Conservation (phyloP, 2,329 filamentous ascomycete genomes). For the Penicillium sp. region DNA sequence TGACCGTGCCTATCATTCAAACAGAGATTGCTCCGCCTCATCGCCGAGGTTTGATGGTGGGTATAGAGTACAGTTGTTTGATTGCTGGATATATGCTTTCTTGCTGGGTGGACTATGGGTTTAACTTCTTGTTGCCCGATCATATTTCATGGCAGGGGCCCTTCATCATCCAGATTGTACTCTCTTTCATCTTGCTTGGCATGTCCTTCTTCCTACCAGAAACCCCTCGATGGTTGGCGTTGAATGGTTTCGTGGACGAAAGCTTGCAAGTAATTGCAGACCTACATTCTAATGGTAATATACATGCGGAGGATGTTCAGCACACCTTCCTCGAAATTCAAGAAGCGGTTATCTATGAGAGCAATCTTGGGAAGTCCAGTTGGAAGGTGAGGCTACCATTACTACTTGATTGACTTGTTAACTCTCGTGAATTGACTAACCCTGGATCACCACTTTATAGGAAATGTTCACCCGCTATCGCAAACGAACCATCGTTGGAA, state of each 20-base stretch:
- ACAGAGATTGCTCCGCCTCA: no score
- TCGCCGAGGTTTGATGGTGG: conserved; percentile 40
- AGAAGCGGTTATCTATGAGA: conserved; percentile 41
- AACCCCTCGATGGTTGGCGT: conserved; percentile 44
- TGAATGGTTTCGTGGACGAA: conserved; percentile 43
- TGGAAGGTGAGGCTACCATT: conserved; percentile 30
- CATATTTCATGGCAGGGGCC: conserved; percentile 34
- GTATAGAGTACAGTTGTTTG: conserved; percentile 40
- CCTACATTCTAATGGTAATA: conserved; percentile 40
- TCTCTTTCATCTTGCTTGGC: conserved; percentile 34
- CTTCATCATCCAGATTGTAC: conserved; percentile 35
- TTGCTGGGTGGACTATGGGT: conserved; percentile 43
- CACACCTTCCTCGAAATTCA: conserved; percentile 41
- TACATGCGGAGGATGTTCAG: conserved; percentile 37
- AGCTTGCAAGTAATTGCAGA: conserved; percentile 44
- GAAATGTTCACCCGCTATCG: conserved; percentile 48
- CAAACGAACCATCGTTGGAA: conserved; percentile 44
- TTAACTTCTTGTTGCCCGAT: conserved; percentile 38
- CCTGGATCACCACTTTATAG: conserved; percentile 9
- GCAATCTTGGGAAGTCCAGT: conserved; percentile 34
- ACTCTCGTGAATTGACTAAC: not conserved
- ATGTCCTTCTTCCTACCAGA: conserved; percentile 43
- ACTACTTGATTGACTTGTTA: not conserved
- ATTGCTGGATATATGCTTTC: conserved; percentile 44
- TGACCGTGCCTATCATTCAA: no score